Evolutionary conservation across 2,329 filamentous ascomycete species (phyloP), one percentile per base, ranked within the genome.

Genomic region (Fusarium nisikadoi): DNA sequence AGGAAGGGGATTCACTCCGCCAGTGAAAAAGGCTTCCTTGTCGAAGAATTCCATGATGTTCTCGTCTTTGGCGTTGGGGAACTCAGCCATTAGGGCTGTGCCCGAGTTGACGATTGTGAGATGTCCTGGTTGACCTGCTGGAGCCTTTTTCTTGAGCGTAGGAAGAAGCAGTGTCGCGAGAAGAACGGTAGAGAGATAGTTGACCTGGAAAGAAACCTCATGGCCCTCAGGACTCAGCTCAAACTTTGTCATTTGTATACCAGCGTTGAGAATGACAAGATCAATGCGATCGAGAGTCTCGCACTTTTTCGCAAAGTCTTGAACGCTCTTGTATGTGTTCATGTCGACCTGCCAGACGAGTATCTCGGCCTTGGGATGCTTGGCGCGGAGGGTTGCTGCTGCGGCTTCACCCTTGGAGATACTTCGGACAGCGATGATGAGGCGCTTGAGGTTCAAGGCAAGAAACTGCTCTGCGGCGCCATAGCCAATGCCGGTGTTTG

Each of bases 311-410:
- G 79, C 81, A 62, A 89, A 88, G 0, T 69, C 74, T 35, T 79
- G 78, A 2, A 88, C 77, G 3, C 84, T 87, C 4, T 80, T 76
- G 54, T 87, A 86, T 0, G 80, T 83, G 8, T 63, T 58, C 81
- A 88, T 84, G 49, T 89, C 85, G n/a, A 89, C 71, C 5, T 75
- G 14, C 85, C 84, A 88, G 14, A 89, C 85, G 16, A 86, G 80
- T 17, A 88, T 80, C 1, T 47, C 78, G 5, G 83, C 82, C 0
- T 68, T 67, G 3, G 80, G 80, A 8, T 66, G 62, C 27, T 58
- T 53, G 31, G 55, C 2, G 8, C 65, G 55, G 10, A 77, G 73
- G 14, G 55, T 52, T 3, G 50, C 19, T 8, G 75, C 75, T 0
- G 85, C 86, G 0, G 70, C 76, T 35, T 86, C 79, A 12, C 86